These are phyloP conservation scores for Erodium chrysanthum DNA, from an alignment of 441 rosid genomes.

Conservation along the genomic window DNA sequence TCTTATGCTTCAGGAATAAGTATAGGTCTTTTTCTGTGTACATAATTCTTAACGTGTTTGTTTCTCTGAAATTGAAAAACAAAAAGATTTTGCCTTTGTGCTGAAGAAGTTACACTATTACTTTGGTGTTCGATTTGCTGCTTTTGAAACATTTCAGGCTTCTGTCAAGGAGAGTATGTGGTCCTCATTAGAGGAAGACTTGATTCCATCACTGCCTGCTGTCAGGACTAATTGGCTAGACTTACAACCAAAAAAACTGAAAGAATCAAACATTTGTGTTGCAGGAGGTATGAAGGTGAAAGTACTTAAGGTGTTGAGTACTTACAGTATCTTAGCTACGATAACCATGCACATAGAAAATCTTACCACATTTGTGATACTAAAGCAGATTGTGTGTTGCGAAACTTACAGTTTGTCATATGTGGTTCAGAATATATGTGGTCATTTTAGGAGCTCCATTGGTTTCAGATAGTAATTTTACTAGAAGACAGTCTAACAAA, in stretches of 20 bases:
- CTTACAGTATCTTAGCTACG: not conserved
- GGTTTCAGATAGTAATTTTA: not conserved
- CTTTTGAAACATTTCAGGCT: constrained; percentile 36
- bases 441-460: not conserved
- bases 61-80: not conserved
- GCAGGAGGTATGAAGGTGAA: constrained; percentile 89
- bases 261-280: constrained; percentile 78
- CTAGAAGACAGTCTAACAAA: not conserved
- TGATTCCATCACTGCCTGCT: constrained; percentile 65
- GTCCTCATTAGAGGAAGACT: constrained; percentile 81
- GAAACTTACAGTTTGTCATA: not conserved
- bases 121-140: constrained; percentile 10
- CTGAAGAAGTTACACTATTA: constrained; percentile 9
- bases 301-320: constrained; percentile 18
- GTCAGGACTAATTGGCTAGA: constrained; percentile 91
- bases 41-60: not conserved
- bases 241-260: constrained; percentile 66
- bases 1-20: not conserved
- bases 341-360: not conserved
- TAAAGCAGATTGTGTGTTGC: not conserved
- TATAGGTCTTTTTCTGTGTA: not conserved
- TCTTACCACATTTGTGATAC: not conserved
- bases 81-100: not conserved
- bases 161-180: constrained; percentile 67
- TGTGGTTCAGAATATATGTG: not conserved